These are phyloP conservation scores for Hippophae rhamnoides DNA, from an alignment of 306 rosid species.

Conservation along the genomic window DNA sequence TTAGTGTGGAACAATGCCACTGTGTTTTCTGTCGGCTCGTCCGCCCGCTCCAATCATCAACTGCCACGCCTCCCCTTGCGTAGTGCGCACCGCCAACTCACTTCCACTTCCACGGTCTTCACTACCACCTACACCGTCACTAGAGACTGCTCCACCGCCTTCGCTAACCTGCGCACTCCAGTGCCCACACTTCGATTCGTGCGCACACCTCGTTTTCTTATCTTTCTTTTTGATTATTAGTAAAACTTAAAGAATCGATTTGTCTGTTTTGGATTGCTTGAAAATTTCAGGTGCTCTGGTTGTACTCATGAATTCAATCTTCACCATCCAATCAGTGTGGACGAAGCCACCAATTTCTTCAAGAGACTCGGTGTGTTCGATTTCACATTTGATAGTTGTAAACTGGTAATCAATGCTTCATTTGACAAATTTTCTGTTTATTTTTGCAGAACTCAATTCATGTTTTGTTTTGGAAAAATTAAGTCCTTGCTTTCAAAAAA, in stretches of 20 bases:
- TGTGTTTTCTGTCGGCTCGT: conserved; percentile 38
- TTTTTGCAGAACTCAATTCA: no score
- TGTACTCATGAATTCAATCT: conserved; percentile 80
- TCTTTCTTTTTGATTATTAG: not conserved
- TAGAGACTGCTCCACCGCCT: conserved; percentile 27
- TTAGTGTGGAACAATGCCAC: conserved; percentile 23
- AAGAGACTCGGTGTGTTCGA: conserved; percentile 47
- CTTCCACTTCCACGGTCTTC: conserved; percentile 12
- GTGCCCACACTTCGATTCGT: conserved; percentile 82
- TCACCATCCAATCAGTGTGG: conserved; percentile 69
- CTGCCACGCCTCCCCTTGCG: conserved; percentile 38
- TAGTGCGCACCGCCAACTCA: conserved; percentile 14
- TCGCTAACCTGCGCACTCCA: conserved; percentile 67
- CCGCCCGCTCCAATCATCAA: conserved; percentile 39
- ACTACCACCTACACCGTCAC: conserved; percentile 20
- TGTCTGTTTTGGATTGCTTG: not conserved
- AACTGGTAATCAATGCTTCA: conserved; percentile 34
- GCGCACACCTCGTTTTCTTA: conserved; percentile 7
- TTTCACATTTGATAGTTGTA: conserved; percentile 72
- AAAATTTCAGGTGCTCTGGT: conserved; percentile 63
- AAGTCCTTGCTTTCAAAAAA: no score
- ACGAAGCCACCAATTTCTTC: conserved; percentile 71
- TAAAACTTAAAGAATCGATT: not conserved
- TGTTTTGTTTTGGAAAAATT: no score
- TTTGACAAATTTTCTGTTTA: not conserved